These are phyloP conservation scores for Asterochloris erici DNA, from an alignment of 139 green algal species.

Conservation along the genomic window DNA sequence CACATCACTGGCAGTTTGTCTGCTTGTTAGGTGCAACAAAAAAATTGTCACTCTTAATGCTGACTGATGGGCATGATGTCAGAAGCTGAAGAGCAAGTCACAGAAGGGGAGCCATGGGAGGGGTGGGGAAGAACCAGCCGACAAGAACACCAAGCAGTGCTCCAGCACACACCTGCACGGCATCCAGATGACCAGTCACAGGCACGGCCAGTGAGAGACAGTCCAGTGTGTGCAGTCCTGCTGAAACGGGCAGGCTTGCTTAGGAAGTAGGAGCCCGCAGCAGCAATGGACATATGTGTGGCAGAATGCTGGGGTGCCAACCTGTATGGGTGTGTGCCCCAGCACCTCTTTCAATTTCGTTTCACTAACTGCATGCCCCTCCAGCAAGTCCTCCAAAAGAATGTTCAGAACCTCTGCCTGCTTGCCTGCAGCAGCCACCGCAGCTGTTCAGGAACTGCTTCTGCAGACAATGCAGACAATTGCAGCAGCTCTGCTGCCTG, in stretches of 20 bases:
- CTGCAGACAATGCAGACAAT: too few species aligned
- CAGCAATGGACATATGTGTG: neutral
- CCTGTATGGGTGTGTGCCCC: conserved; percentile 92
- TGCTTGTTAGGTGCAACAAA: too few species aligned
- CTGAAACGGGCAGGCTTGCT: neutral
- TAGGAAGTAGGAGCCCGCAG: neutral
- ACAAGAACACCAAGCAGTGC: conserved; percentile 49
- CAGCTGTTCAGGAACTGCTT: neutral
- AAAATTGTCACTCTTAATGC: too few species aligned
- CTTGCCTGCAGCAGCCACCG: conserved; percentile 35
- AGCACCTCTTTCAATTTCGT: conserved; percentile 95
- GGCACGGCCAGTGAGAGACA: neutral
- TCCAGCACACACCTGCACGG: conserved; percentile 37
- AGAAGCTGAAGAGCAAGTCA: neutral
- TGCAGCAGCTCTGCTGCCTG: too few species aligned
- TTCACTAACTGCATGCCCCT: conserved; percentile 66
- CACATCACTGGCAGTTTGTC: too few species aligned
- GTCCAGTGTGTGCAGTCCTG: neutral
- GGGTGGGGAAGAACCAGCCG: conserved; percentile 48
- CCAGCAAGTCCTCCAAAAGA: conserved; percentile 73
- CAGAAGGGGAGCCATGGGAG: neutral
- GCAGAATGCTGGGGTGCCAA: conserved; percentile 20
- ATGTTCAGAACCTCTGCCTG: conserved; percentile 95
- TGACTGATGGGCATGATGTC: too few species aligned
- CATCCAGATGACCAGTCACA: neutral